Evolutionary conservation across 1,139 yeast species (phyloP).

Genomic region (Ogataea hybrid): DNA sequence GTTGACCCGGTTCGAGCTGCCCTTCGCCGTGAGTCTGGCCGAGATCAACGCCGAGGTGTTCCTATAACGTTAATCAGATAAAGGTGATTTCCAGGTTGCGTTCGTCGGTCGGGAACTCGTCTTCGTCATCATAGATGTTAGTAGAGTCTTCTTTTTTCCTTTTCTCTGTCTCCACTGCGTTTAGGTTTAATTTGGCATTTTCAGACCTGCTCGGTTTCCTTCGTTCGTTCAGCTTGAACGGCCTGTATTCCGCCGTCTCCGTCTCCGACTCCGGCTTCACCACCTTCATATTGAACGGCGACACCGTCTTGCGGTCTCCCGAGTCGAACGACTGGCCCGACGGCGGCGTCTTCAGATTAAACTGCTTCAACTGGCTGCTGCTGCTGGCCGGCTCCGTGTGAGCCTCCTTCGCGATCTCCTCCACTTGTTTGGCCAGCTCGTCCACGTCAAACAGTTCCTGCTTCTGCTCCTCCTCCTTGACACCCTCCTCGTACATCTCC

Average conservation of each 20-base stretch:
- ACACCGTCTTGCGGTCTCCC: neutral
- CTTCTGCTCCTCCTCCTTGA: constrained; percentile 27
- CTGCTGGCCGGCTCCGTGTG: neutral
- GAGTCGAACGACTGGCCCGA: constrained; percentile 14
- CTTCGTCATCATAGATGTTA: constrained; percentile 29
- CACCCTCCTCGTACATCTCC: constrained; percentile 60
- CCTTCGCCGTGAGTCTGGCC: constrained; percentile 88
- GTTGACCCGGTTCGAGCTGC: constrained; percentile 79
- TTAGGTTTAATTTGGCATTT: neutral
- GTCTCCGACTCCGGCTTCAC: constrained; percentile 10
- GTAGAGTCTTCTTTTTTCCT: neutral
- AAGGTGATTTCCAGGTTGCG: constrained; percentile 27
- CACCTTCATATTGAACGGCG: constrained; percentile 14
- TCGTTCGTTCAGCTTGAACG: constrained; percentile 3
- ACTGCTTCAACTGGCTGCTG: constrained; percentile 16
- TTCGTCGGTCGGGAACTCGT: constrained; percentile 32
- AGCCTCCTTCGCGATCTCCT: constrained; percentile 39
- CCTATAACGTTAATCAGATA: constrained; percentile 40
- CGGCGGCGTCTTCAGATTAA: constrained; percentile 18
- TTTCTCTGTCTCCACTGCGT: constrained; percentile 1
- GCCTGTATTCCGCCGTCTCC: neutral
- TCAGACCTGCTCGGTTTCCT: neutral
- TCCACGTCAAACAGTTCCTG: constrained; percentile 42
- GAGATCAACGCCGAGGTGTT: constrained; percentile 89
- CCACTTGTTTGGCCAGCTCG: constrained; percentile 46